Evolutionary conservation across 2,329 filamentous ascomycete genomes (phyloP).

Genomic region (Talaromyces albobiverticillius): DNA sequence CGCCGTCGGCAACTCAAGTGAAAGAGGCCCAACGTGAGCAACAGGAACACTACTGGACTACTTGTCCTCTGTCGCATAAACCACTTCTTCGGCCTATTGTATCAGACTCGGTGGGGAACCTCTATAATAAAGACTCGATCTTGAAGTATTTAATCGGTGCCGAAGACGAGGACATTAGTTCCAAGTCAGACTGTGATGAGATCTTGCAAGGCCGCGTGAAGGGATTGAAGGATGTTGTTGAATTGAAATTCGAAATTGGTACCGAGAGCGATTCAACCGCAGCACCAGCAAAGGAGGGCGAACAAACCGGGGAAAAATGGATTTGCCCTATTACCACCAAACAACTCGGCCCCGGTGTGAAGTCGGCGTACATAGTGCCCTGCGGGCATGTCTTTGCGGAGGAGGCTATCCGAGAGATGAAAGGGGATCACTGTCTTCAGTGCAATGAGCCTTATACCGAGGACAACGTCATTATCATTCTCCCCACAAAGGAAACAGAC

Average conservation of each 20-base stretch:
- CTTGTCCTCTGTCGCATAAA: constrained; percentile 80
- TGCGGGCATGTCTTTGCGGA: constrained; percentile 95
- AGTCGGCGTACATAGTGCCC: constrained; percentile 84
- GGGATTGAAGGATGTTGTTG: constrained; percentile 79
- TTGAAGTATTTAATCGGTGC: constrained; percentile 64
- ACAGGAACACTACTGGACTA: constrained; percentile 80
- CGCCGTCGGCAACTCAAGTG: constrained; percentile 76
- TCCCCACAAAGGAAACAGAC: constrained; percentile 70
- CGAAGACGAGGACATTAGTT: constrained; percentile 53
- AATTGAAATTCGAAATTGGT: constrained; percentile 70
- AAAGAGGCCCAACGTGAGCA: constrained; percentile 86
- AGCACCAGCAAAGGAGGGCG: not conserved
- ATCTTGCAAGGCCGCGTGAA: constrained; percentile 65
- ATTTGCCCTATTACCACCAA: constrained; percentile 87
- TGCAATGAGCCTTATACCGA: constrained; percentile 72
- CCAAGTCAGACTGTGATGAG: constrained; percentile 60
- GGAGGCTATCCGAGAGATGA: constrained; percentile 77
- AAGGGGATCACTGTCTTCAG: constrained; percentile 61
- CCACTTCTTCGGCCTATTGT: constrained; percentile 72
- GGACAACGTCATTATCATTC: constrained; percentile 77
- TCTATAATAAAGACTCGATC: constrained; percentile 94
- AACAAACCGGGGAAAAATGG: constrained; percentile 56
- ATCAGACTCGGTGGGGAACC: constrained; percentile 75
- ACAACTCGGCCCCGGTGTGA: constrained; percentile 73
- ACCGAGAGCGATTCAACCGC: not conserved